Percentiles rank a stretch among this genome's conserved stretches.
Conservation (phyloP, 2,329 filamentous ascomycete species). For the Penicillium sp. region DNA sequence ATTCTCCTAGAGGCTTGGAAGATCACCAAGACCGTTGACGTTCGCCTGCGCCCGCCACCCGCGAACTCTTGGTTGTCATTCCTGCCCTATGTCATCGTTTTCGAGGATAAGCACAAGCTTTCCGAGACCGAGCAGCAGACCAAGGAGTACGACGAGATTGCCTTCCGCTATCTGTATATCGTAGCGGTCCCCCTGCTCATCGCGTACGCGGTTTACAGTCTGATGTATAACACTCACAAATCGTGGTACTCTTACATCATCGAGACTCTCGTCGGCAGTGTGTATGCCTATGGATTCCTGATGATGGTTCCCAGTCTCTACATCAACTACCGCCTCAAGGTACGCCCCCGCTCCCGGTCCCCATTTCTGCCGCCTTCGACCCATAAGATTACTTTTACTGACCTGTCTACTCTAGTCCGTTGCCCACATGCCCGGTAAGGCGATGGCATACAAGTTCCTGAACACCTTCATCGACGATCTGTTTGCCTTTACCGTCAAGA, state of each 20-base stretch:
- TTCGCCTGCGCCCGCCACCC: slow-evolving; percentile 72
- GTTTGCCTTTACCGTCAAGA: slow-evolving; percentile 99
- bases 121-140: slow-evolving; percentile 96
- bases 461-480: slow-evolving; percentile 99
- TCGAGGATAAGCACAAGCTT: slow-evolving; percentile 97
- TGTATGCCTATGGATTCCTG: slow-evolving; percentile 97
- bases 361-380: too few species aligned
- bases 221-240: slow-evolving; percentile 93
- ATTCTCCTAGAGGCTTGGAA: slow-evolving; percentile 86
- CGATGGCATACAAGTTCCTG: slow-evolving; percentile 97
- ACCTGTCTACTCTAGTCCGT: slow-evolving; percentile 57
- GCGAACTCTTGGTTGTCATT: slow-evolving; percentile 72
- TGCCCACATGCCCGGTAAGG: slow-evolving; percentile 94
- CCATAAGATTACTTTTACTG: too few species aligned
- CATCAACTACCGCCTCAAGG: slow-evolving; percentile 98
- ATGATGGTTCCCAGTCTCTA: slow-evolving; percentile 99
- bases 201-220: slow-evolving; percentile 87
- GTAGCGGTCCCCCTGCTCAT: slow-evolving; percentile 84
- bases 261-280: slow-evolving; percentile 89
- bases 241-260: slow-evolving; percentile 98
- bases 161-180: slow-evolving; percentile 96
- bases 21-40: slow-evolving; percentile 91
- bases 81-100: slow-evolving; percentile 78
- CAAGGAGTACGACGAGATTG: slow-evolving; percentile 96
- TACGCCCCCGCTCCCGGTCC: slow-evolving; percentile 33